Base-by-base conservation (phyloP, 768 basidiomycete species). In the Russula compacta region DNA sequence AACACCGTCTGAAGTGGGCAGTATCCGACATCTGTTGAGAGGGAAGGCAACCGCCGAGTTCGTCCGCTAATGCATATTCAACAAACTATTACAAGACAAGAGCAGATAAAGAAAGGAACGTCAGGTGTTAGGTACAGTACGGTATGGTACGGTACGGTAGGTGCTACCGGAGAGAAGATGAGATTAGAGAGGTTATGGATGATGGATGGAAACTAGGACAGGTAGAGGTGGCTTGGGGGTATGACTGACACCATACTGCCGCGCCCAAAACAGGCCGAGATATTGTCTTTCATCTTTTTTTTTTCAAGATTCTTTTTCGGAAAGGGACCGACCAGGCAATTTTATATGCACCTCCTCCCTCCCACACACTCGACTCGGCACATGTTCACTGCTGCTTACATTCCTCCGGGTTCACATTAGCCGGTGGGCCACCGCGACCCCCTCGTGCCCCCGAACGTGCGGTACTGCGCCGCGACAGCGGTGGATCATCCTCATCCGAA, bases 341-440 rank as follows among this genome's bases (percentile, higher is more conserved):
- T 29, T 29, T 29, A 29, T 29, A 29, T 29, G 24, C 24, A 29
- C 24, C 3, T 29, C 24, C 46, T 40, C 39, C 33, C 42, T 38
- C 19, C 49, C 56, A 38, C 38, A 21, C 36, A 40, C n/a, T 58
- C 48, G 24, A 42, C 14, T 33, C 33, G 8, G 19, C 9, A 9
- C 21, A 11, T 36, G 36, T 68, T 74, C 75, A 94, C 85, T 94
- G 92, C 72, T 93, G 88, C 78, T 92, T 92, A 81, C 92, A 95
- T 72, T 95, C 92, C 70, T 92, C 86, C 1, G 89, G 83, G 71
- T 89, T 85, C 58, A 79, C 79, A 66, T 81, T 81, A 39, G 72
- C 68, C n/a, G 72, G 73, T 49, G 73, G 79, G 8, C 72, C 74
- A 36, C 69, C 65, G 8, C 74, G 73, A 19, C 74, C 78, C 43